Evolutionary conservation across 2,329 filamentous ascomycete species (phyloP).

Genomic region (Fusarium lyarnte): DNA sequence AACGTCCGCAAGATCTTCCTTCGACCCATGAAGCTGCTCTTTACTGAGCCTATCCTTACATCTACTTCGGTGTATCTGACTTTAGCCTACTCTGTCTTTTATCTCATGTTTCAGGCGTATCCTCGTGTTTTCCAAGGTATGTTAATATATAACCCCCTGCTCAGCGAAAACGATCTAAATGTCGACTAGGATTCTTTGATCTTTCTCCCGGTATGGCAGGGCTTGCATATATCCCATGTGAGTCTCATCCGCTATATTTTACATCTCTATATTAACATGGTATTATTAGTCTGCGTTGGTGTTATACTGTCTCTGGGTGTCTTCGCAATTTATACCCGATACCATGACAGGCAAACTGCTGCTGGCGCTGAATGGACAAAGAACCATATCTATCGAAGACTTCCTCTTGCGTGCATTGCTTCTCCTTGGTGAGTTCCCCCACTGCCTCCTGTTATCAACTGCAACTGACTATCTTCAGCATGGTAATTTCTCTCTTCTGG

Average conservation of each 20-base stretch:
- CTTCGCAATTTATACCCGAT: slow-evolving; percentile 43
- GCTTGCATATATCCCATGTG: slow-evolving; percentile 60
- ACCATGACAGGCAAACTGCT: slow-evolving; percentile 39
- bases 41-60: slow-evolving; percentile 61
- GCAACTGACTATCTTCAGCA: slow-evolving; percentile 42
- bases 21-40: slow-evolving; percentile 58
- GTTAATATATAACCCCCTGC: not conserved
- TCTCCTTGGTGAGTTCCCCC: slow-evolving; percentile 66
- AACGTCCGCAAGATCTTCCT: slow-evolving; percentile 58
- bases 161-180: not conserved
- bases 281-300: slow-evolving; percentile 42
- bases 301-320: slow-evolving; percentile 34
- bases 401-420: slow-evolving; percentile 63
- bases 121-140: slow-evolving; percentile 57
- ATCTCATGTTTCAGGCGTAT: slow-evolving; percentile 63
- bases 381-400: slow-evolving; percentile 47
- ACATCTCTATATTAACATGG: not conserved
- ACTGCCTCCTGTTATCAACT: not conserved
- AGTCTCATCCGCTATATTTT: slow-evolving; percentile 24
- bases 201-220: slow-evolving; percentile 58
- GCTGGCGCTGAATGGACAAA: slow-evolving; percentile 46
- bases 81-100: slow-evolving; percentile 61
- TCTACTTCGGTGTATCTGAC: slow-evolving; percentile 59
- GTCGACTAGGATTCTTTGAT: slow-evolving; percentile 47
- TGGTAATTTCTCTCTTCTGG: slow-evolving; percentile 68